Conservation (phyloP, 108 stramenopile species). For the Nitzschia sp. region DNA sequence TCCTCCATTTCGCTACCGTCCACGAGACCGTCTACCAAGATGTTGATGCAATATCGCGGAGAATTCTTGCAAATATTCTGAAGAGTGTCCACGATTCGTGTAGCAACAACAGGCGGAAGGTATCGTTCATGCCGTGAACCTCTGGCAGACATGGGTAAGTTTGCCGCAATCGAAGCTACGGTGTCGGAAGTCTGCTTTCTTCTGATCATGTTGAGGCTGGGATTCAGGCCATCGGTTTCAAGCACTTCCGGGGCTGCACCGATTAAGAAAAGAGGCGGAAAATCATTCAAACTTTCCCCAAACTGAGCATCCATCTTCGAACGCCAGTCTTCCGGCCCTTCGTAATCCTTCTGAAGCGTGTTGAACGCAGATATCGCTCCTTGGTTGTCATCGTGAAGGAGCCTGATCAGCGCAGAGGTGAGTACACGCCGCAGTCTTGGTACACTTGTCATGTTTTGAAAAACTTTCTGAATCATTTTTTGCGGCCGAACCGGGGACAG, state of each 20-base stretch:
- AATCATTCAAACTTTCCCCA: slow-evolving; percentile 33
- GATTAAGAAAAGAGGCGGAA: slow-evolving; percentile 70
- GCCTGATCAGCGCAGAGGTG: slow-evolving; percentile 41
- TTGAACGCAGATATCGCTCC: slow-evolving; percentile 41
- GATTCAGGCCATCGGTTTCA: slow-evolving; percentile 27
- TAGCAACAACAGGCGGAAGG: slow-evolving; percentile 76
- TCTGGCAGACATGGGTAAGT: slow-evolving; percentile 64
- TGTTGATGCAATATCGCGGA: slow-evolving; percentile 56
- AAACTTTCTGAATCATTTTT: slow-evolving; percentile 70
- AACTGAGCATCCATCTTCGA: slow-evolving; percentile 24
- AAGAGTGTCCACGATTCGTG: slow-evolving; percentile 68
- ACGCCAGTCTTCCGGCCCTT: slow-evolving; percentile 28
- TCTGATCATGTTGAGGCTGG: slow-evolving; percentile 36
- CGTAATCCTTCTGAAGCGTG: slow-evolving; percentile 22
- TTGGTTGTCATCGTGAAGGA: slow-evolving; percentile 61
- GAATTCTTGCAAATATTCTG: slow-evolving; percentile 61
- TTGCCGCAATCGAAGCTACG: slow-evolving; percentile 71
- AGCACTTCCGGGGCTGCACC: slow-evolving; percentile 71
- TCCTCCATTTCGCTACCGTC: not conserved
- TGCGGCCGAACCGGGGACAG: slow-evolving; percentile 80
- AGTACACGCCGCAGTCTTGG: slow-evolving; percentile 39
- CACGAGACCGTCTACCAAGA: slow-evolving; percentile 33
- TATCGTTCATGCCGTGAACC: slow-evolving; percentile 42
- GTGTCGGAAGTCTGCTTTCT: slow-evolving; percentile 50
- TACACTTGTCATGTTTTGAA: slow-evolving; percentile 69